Conservation (phyloP, 2,329 filamentous ascomycete species). For the Botryotinia calthae region DNA sequence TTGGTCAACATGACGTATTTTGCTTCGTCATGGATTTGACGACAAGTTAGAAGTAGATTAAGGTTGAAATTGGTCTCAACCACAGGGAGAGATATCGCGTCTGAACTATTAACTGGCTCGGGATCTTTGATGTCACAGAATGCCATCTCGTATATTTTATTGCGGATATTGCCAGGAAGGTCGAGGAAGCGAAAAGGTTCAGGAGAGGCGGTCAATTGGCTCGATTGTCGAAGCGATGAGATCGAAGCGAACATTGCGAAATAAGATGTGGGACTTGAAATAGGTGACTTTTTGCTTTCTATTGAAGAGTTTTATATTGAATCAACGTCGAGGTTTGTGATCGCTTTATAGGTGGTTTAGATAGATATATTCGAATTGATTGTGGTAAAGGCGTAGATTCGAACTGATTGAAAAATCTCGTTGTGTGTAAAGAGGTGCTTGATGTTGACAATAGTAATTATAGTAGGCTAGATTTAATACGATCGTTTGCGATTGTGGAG, state of each 20-base stretch:
- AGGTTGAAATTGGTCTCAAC: neutral
- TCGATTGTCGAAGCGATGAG: neutral
- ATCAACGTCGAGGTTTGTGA: neutral
- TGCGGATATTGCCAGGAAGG: neutral
- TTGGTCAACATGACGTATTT: neutral
- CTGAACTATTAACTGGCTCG: neutral
- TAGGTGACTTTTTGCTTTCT: neutral
- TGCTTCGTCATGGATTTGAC: neutral
- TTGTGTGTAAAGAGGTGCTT: neutral
- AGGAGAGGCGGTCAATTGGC: too few relatives aligned
- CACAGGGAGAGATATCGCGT: neutral
- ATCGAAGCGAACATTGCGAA: neutral
- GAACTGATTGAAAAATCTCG: neutral
- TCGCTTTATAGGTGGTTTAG: neutral
- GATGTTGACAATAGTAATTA: neutral
- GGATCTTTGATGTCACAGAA: neutral
- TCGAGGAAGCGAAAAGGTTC: neutral
- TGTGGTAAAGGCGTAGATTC: neutral
- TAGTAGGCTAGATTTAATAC: neutral
- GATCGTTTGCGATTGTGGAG: neutral
- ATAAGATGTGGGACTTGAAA: neutral
- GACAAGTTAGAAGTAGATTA: neutral
- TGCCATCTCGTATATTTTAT: neutral
- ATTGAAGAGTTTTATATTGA: neutral
- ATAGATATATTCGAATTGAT: neutral